Evolutionary conservation across 306 rosid species (phyloP).

Genomic region (Quercus alba): DNA sequence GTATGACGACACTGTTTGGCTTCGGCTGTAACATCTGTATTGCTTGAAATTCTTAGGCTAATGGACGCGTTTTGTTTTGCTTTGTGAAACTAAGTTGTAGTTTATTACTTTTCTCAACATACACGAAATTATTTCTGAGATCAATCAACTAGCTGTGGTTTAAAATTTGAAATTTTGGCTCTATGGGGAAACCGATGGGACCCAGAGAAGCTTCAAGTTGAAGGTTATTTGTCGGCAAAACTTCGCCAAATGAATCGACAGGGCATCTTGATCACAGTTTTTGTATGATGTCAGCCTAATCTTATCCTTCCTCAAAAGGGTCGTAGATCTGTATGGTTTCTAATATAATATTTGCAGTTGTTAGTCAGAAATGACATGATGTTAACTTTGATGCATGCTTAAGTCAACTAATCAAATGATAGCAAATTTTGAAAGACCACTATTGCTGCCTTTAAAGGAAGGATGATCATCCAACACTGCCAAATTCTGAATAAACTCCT

Average conservation of each 20-base stretch:
- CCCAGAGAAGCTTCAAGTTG: conserved; percentile 23
- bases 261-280: conserved; percentile 24
- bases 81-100: background rate
- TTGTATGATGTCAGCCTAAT: conserved; percentile 35
- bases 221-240: conserved; percentile 37
- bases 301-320: conserved; percentile 37
- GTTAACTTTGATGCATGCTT: conserved; percentile 22
- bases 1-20: conserved; percentile 12
- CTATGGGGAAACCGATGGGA: background rate
- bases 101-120: background rate
- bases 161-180: conserved; percentile 26
- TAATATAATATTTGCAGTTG: conserved; percentile 5
- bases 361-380: conserved; percentile 40
- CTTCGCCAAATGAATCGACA: conserved; percentile 29
- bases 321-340: conserved; percentile 38
- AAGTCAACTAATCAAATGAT: conserved; percentile 48
- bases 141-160: conserved; percentile 6
- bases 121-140: background rate
- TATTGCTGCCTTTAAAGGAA: background rate
- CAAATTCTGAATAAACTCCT: conserved; percentile 8
- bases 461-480: conserved; percentile 2
- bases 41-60: conserved; percentile 15
- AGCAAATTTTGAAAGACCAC: conserved; percentile 17
- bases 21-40: conserved; percentile 18
- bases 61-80: conserved; percentile 18